A percentile compares a stretch with the other conserved stretches of the same genome.
Conservation (phyloP, 2,329 filamentous ascomycete genomes). For the Shiraia sp. region DNA sequence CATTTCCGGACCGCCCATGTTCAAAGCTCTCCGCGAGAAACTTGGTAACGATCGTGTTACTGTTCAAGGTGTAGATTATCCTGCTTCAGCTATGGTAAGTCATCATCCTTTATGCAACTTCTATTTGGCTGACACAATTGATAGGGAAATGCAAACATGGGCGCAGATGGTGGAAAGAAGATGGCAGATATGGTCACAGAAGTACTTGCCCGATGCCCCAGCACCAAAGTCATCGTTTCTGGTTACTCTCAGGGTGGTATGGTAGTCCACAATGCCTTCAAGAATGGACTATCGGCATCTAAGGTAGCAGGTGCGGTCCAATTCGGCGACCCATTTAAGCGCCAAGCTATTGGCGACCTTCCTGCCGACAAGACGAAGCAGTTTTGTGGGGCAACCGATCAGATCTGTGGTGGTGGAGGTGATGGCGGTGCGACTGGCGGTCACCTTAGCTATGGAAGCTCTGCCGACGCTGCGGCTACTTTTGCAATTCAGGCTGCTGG, state of each 20-base stretch:
- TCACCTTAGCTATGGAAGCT: slow-evolving; percentile 35
- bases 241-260: slow-evolving; percentile 41
- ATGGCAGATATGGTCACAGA: slow-evolving; percentile 30
- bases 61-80: slow-evolving; percentile 39
- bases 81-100: slow-evolving; percentile 33
- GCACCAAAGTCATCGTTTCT: slow-evolving; percentile 37
- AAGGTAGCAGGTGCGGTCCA: slow-evolving; percentile 32
- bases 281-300: slow-evolving; percentile 22
- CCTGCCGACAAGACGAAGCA: slow-evolving; percentile 25
- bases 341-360: slow-evolving; percentile 23
- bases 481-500: slow-evolving; percentile 32
- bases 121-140: slow-evolving; percentile 2
- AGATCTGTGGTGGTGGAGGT: slow-evolving; percentile 29
- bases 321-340: slow-evolving; percentile 39
- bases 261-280: slow-evolving; percentile 39
- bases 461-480: slow-evolving; percentile 29
- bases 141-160: slow-evolving; percentile 32
- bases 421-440: slow-evolving; percentile 29
- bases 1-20: slow-evolving; percentile 46
- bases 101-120: not conserved
- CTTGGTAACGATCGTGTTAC: slow-evolving; percentile 31
- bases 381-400: no score
- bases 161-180: slow-evolving; percentile 27
- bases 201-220: slow-evolving; percentile 33
- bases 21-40: slow-evolving; percentile 31